Evolutionary conservation across 2,329 filamentous ascomycete species (phyloP), one percentile per base, ranked within the genome.

Genomic region (Pestalotiopsis sp.): DNA sequence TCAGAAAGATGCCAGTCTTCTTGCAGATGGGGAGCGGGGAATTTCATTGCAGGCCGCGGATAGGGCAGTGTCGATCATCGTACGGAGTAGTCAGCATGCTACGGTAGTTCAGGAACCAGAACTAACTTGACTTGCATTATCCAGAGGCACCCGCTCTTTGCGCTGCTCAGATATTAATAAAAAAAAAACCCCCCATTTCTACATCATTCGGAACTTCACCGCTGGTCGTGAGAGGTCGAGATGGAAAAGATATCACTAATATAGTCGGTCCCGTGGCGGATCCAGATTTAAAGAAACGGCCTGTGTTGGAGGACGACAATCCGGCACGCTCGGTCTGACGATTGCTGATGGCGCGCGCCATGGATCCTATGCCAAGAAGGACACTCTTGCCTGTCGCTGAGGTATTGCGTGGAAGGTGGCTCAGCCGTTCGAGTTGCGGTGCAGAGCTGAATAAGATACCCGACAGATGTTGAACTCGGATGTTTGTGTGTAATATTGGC

Each of bases 41-140:
- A 61, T 61, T 61, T 65, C 62, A 39, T 30, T 65, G 62, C 62
- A 65, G 62, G 20, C 52, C 35, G 48, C 62, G 44, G 62, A 44
- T 65, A 65, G 62, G 62, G 62, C 44, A 56, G 62, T 57, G 62
- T 57, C 24, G 62, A 65, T 65, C 62, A 38, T 35, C 56, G 35
- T 44, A 55, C 11, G 26, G 44, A 56, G 24, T 20, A 56, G 52
- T 20, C 40, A n/a, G 26, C 14, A 30, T n/a, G 35, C 13, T 30
- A 17, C 17, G 30, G n/a, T 38, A 58, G 22, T 7, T 35, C 56
- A 26, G 56, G 22, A 26, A 26, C 22, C 22, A 58, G 24, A 58
- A 13, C 22, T 6, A 4, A 58, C 22, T 13, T 5, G 24, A 20
- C 14, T 20, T 22, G 56, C 22, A 4, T 11, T 22, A 26, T 44